Evolutionary conservation across 768 basidiomycete species (phyloP), one percentile per base, ranked within the genome.

Genomic region (Auricularia sp.): DNA sequence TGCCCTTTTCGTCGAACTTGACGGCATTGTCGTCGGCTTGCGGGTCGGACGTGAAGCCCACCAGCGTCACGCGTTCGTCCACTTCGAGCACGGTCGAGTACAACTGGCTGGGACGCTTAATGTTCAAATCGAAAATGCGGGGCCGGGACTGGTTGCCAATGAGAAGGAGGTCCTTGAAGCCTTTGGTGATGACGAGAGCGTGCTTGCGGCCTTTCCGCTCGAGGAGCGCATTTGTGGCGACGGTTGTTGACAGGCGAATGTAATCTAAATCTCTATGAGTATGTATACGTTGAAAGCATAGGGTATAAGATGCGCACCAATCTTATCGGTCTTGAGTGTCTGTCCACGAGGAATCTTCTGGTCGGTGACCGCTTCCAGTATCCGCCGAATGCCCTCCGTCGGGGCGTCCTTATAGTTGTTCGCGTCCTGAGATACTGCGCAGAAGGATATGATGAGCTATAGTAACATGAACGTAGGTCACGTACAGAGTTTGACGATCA

Each of bases 131-230:
- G 70, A 98, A 98, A 69, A 98, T 97, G 70, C 84, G 86, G 1
- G 96, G 96, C 23, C 96, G 88, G 18, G 93, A 88, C 73, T 98
- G 96, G 73, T 97, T 97, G 8, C 93, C 93, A 65, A 98, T 98
- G 36, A 90, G 81, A 5, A 98, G 82, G 10, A 98, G 85, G 74
- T 97, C 95, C 72, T 85, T 86, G 80, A 95, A 96, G 0, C 93
- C 93, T 66, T 85, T 85, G 1, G 96, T 98, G 70, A 95, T 96
- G 14, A 97, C 77, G 42, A 98, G 79, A 0, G 93, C 95, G 66
- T 96, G 93, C 67, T 86, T 87, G 70, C 93, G 89, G 1, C 96
- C 96, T 74, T 96, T 95, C 59, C 96, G 87, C 71, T 98, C 96
- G 5, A 98, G 82, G 0, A 98, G 82, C 0, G 96, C 95, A 70